These are phyloP conservation scores for Claviceps pusilla DNA, from an alignment of 2,329 filamentous ascomycete species.

Conservation along the genomic window DNA sequence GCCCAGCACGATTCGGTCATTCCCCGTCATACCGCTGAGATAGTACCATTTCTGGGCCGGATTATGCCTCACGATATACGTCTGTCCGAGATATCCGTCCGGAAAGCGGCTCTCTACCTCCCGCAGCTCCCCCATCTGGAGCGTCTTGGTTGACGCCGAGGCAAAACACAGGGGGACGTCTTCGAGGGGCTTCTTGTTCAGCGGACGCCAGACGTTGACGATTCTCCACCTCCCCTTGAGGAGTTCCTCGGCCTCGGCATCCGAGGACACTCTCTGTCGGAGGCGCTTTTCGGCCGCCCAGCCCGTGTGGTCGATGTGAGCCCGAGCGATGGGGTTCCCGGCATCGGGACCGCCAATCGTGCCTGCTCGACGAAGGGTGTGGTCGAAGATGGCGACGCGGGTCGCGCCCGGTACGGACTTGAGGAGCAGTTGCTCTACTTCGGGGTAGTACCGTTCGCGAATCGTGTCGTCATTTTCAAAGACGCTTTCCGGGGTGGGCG, in stretches of 20 bases:
- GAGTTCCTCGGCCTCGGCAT: constrained; percentile 50
- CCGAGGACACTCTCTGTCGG: constrained; percentile 38
- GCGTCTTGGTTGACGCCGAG: constrained; percentile 37
- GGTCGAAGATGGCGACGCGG: constrained; percentile 65
- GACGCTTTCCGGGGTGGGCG: constrained; percentile 31
- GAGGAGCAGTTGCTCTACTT: constrained; percentile 60
- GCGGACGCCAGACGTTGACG: constrained; percentile 72
- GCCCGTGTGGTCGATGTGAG: constrained; percentile 74
- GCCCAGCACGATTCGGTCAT: constrained; percentile 61
- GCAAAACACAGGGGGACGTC: constrained; percentile 55
- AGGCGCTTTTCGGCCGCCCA: constrained; percentile 53
- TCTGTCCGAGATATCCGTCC: constrained; percentile 54
- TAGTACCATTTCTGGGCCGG: constrained; percentile 60
- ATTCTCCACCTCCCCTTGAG: constrained; percentile 61
- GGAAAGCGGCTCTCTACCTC: constrained; percentile 58
- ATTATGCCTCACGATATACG: constrained; percentile 50
- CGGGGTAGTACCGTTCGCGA: constrained; percentile 62
- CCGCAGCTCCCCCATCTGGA: constrained; percentile 49
- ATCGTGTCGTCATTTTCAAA: constrained; percentile 60
- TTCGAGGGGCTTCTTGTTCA: constrained; percentile 43
- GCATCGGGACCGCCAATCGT: constrained; percentile 29
- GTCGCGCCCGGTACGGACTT: constrained; percentile 50
- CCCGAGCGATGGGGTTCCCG: constrained; percentile 55
- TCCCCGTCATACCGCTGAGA: constrained; percentile 59
- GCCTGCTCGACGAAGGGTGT: constrained; percentile 61